Percentiles rank a stretch among this genome's conserved stretches.
phyloP scores from a whole-genome alignment of 371 early-diverging fungal species.

The Mucor ambiguus region DNA sequence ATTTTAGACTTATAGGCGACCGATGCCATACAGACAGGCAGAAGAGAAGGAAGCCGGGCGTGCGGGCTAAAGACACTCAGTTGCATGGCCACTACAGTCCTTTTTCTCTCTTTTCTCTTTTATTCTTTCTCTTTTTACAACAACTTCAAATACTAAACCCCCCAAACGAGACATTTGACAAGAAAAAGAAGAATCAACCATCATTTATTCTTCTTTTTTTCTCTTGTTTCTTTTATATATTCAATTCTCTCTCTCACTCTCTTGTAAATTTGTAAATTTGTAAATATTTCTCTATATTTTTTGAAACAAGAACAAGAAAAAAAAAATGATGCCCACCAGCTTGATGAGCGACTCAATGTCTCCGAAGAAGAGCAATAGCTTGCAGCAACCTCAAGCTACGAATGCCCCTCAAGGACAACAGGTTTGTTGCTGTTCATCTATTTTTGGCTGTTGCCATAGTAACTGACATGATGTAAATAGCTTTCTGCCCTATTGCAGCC shows the following conservation, averaged over 20 bases:
- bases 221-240: neutral
- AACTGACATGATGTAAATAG: neutral
- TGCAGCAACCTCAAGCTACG: slow-evolving; percentile 17
- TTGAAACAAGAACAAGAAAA: slow-evolving; percentile 4
- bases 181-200: neutral
- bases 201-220: neutral
- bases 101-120: neutral
- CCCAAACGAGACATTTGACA: neutral
- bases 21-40: neutral
- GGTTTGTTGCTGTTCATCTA: slow-evolving; percentile 3
- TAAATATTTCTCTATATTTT: slow-evolving; percentile 15
- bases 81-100: neutral
- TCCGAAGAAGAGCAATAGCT: slow-evolving; percentile 7
- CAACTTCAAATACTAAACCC: neutral
- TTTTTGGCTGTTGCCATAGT: neutral
- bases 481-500: slow-evolving; percentile 16
- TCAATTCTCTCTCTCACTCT: slow-evolving; percentile 5
- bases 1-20: neutral
- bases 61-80: neutral
- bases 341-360: slow-evolving; percentile 14
- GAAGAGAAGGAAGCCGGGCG: neutral
- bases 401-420: slow-evolving; percentile 16
- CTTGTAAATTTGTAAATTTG: slow-evolving; percentile 19
- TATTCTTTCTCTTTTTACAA: neutral
- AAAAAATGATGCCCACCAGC: slow-evolving; percentile 21